Percentiles rank a stretch among this genome's conserved stretches.
Conservation (phyloP, 2,329 filamentous ascomycete species). For the Colletotrichum falcatum region DNA sequence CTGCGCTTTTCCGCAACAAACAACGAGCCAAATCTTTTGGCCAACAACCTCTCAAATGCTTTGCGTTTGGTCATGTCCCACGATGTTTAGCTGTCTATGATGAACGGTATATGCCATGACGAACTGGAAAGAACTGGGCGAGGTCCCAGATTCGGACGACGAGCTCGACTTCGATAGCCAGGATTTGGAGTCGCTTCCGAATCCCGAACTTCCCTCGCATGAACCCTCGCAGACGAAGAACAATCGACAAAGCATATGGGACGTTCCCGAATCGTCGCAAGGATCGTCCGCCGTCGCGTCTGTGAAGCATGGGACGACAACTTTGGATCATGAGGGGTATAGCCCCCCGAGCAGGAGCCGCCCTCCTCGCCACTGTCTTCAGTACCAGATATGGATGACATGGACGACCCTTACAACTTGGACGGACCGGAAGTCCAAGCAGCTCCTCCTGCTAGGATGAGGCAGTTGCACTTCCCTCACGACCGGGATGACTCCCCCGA, state of each 20-base stretch:
- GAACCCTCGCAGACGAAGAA: slow-evolving; percentile 29
- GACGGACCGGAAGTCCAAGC: not conserved
- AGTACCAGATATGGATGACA: slow-evolving; percentile 46
- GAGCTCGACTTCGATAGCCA: slow-evolving; percentile 58
- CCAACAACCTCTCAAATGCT: not conserved
- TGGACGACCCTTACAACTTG: slow-evolving; percentile 41
- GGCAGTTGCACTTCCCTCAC: slow-evolving; percentile 8
- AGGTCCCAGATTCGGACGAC: slow-evolving; percentile 65
- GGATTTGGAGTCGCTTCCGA: slow-evolving; percentile 26
- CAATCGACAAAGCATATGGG: slow-evolving; percentile 50
- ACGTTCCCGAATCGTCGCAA: slow-evolving; percentile 50
- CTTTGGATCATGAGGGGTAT: not conserved
- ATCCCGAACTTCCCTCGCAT: slow-evolving; percentile 13
- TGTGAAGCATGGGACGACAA: not conserved
- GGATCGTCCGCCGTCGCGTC: not conserved
- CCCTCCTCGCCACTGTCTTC: slow-evolving; percentile 53
- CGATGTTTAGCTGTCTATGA: slow-evolving; percentile 37
- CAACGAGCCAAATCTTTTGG: not conserved
- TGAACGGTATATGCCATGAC: slow-evolving; percentile 51
- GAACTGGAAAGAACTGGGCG: slow-evolving; percentile 63
- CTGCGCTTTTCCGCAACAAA: slow-evolving; percentile 9
- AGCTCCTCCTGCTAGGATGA: not conserved
- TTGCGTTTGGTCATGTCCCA: not conserved
- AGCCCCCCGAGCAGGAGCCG: slow-evolving; percentile 31
- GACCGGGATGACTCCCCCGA: slow-evolving; percentile 23